Base-by-base conservation (phyloP, 1,284 basidiomycete species). In the Leccinum subfulvum region DNA sequence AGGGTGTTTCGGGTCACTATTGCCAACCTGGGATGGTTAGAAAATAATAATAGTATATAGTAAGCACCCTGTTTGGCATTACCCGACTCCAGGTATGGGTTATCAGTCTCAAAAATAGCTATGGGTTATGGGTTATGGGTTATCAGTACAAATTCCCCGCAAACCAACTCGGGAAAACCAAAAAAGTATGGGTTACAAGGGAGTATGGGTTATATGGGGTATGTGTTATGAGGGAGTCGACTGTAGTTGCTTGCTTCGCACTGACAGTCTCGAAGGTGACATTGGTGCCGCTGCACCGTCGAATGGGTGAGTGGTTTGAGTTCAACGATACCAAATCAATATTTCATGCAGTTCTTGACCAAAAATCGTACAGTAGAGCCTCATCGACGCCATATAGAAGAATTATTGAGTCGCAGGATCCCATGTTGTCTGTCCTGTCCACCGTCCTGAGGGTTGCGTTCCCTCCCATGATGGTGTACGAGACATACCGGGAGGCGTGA, bases 261-360 rank as follows among this genome's bases (percentile, higher is more conserved):
- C 51, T 1, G 68, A 64, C 37, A 56, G 56, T 41, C 56, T 39
- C 2, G 49, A 23, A 18, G 21, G 21, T 14, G 13, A 8, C 13
- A 8, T 6, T 23, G 62, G 66, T 33, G 54, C 67, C 1, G 66
- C 71, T 58, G 61, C 16, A 6, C 3, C 5, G 9, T 41, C 56
- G 14, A 41, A 10, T n/a, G 0, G 16, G 66, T 68, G 33, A 47
- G 67, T 63, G 10, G 9, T 55, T 21, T 37, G 6, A 21, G 18
- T 47, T 47, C 18, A 47, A 26, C 13, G 14, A 16, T 14, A 16
- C 23, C 23, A n/a, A 4, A 1, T 0, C 6, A 6, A 8, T 26
- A 8, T 30, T 23, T 4, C 16, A 5, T 7, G 6, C 23, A 39
- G 18, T n/a, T 9, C n/a, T 47, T 63, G 18, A 67, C 39, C 9